These are phyloP conservation scores for Sphenostylis stenocarpa DNA, from an alignment of 306 rosid species.

Conservation along the genomic window DNA sequence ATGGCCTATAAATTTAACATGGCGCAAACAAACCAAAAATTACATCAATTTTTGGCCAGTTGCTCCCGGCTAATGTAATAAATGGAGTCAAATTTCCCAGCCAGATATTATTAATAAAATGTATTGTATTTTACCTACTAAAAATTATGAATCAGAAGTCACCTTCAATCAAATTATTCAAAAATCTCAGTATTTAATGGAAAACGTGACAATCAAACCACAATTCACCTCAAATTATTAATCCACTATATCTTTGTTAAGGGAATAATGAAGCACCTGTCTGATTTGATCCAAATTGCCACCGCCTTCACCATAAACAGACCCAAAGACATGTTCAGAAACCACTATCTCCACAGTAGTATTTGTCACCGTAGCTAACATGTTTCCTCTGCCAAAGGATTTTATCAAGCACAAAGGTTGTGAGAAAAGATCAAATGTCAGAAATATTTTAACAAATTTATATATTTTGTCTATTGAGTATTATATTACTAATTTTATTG, in stretches of 20 bases:
- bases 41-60: not conserved
- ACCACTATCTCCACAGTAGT: constrained; percentile 60
- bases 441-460: not conserved
- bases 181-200: not conserved
- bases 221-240: not conserved
- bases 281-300: constrained; percentile 53
- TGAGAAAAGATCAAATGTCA: constrained; percentile 24
- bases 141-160: constrained; percentile 3
- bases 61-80: not conserved
- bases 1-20: not conserved
- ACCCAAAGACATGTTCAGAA: constrained; percentile 52
- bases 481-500: not conserved
- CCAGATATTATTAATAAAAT: not conserved
- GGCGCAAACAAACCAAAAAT: not conserved
- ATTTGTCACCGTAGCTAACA: constrained; percentile 61
- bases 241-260: not conserved
- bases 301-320: constrained; percentile 69
- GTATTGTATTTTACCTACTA: not conserved
- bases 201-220: not conserved
- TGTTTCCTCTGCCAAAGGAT: constrained; percentile 44
- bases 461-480: constrained; percentile 17
- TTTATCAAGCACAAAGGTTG: constrained; percentile 10
- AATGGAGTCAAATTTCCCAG: constrained; percentile 4
- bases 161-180: not conserved
- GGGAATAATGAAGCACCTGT: constrained; percentile 48